These are phyloP conservation scores for Cryptococcus hybrid DNA, from an alignment of 1,284 basidiomycete species.

Conservation along the genomic window DNA sequence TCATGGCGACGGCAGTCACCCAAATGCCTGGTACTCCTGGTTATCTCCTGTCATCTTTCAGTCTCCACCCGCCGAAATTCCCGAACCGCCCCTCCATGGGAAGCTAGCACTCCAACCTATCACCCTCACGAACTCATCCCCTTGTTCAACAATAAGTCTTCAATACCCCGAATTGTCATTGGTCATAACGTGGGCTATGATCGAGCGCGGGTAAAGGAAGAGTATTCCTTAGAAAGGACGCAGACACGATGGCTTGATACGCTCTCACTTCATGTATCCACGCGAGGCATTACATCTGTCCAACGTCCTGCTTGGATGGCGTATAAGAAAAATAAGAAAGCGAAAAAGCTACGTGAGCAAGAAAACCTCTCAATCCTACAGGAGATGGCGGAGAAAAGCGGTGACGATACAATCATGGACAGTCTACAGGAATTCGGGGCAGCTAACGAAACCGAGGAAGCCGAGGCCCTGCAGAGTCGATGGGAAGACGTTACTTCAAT, in stretches of 20 bases:
- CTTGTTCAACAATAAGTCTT: conserved; percentile 22
- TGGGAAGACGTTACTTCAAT: conserved; percentile 94
- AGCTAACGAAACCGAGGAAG: conserved; percentile 43
- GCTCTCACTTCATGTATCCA: conserved; percentile 91
- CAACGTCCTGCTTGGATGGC: conserved; percentile 92
- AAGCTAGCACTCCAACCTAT: conserved; percentile 18
- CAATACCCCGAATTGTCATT: conserved; percentile 66
- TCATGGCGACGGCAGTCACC: conserved; percentile 89
- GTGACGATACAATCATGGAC: conserved; percentile 50
- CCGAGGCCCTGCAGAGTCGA: conserved; percentile 28
- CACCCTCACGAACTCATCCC: conserved; percentile 43
- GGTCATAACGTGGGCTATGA: conserved; percentile 98
- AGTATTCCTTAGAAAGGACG: conserved; percentile 72
- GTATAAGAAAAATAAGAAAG: conserved; percentile 57
- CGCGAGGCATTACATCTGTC: conserved; percentile 90
- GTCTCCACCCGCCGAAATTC: conserved; percentile 18
- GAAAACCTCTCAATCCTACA: conserved; percentile 47
- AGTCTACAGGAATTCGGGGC: conserved; percentile 23
- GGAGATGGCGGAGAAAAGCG: conserved; percentile 53
- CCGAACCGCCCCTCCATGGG: conserved; percentile 23
- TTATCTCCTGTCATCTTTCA: conserved; percentile 88
- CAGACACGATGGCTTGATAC: conserved; percentile 88
- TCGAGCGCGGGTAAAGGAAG: conserved; percentile 76
- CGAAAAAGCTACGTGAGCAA: conserved; percentile 42
- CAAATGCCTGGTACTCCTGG: conserved; percentile 92